Evolutionary conservation across 1,284 basidiomycete species (phyloP).

Genomic region (Heterobasidion parviporum): DNA sequence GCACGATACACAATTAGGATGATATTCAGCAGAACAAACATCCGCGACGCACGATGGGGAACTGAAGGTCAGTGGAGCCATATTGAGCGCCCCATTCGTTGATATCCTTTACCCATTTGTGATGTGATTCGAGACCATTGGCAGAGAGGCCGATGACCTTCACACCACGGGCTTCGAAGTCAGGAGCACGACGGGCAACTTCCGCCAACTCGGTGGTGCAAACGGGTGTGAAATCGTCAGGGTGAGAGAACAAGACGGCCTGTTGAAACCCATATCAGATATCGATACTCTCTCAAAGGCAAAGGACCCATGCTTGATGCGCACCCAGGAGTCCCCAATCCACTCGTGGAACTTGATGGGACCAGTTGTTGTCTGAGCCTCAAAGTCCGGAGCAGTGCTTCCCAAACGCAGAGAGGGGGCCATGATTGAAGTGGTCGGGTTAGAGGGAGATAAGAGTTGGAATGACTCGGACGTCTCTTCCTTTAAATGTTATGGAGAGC

Average conservation of each 20-base stretch:
- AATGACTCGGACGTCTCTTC: neutral
- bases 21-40: constrained; percentile 4
- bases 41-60: constrained; percentile 73
- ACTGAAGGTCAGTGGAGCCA: constrained; percentile 63
- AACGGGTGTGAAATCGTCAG: constrained; percentile 79
- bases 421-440: constrained; percentile 12
- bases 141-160: constrained; percentile 95
- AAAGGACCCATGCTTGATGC: constrained; percentile 6
- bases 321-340: constrained; percentile 84
- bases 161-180: constrained; percentile 84
- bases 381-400: constrained; percentile 74
- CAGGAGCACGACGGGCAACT: constrained; percentile 78
- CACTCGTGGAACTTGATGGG: constrained; percentile 87
- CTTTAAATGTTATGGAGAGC: neutral
- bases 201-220: constrained; percentile 98
- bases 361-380: constrained; percentile 76
- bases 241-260: constrained; percentile 90
- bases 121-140: constrained; percentile 82
- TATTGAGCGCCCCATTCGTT: constrained; percentile 55
- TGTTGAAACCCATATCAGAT: constrained; percentile 15
- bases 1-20: constrained; percentile 4
- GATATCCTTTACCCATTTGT: constrained; percentile 90
- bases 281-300: neutral
- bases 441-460: neutral
- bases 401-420: constrained; percentile 61